A percentile compares a stretch with the other conserved stretches of the same genome.
phyloP scores from a whole-genome alignment of 2,329 filamentous ascomycete genomes.

The Penicillium hesseltinei region DNA sequence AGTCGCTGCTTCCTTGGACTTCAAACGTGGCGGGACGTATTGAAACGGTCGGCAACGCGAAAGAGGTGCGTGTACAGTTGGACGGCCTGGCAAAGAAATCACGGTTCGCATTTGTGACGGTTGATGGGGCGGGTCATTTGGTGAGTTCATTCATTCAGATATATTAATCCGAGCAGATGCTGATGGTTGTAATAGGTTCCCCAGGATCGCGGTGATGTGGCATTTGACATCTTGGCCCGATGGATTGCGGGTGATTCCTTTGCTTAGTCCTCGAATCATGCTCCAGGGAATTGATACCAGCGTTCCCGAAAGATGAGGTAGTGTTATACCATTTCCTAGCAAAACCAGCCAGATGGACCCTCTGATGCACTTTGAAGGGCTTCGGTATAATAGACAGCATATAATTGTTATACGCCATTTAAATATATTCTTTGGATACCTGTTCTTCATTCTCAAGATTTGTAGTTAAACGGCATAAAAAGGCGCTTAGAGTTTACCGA shows the following conservation, averaged over 20 bases:
- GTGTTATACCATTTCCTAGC: background rate
- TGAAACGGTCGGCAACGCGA: constrained; percentile 11
- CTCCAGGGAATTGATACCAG: too few relatives aligned
- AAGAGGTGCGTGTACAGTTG: constrained; percentile 10
- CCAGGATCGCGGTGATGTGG: background rate
- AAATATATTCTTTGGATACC: too few relatives aligned
- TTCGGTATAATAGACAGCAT: background rate
- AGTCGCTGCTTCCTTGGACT: constrained; percentile 18
- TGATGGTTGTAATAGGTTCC: background rate
- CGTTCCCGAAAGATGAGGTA: background rate
- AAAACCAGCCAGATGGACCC: too few relatives aligned
- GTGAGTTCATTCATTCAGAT: background rate
- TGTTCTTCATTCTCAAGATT: too few relatives aligned
- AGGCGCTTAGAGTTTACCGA: too few relatives aligned
- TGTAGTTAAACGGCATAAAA: too few relatives aligned
- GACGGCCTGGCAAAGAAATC: background rate
- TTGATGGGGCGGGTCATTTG: constrained; percentile 14
- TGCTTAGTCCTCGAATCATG: background rate
- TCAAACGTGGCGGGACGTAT: constrained; percentile 10
- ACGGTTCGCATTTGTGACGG: constrained; percentile 16
- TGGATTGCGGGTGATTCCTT: background rate
- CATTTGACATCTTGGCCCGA: background rate
- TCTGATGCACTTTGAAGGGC: background rate
- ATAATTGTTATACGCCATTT: background rate
- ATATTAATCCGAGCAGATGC: background rate